Base-by-base conservation (phyloP, 805 yeast genomes). In the Metschnikowia lachancei region DNA sequence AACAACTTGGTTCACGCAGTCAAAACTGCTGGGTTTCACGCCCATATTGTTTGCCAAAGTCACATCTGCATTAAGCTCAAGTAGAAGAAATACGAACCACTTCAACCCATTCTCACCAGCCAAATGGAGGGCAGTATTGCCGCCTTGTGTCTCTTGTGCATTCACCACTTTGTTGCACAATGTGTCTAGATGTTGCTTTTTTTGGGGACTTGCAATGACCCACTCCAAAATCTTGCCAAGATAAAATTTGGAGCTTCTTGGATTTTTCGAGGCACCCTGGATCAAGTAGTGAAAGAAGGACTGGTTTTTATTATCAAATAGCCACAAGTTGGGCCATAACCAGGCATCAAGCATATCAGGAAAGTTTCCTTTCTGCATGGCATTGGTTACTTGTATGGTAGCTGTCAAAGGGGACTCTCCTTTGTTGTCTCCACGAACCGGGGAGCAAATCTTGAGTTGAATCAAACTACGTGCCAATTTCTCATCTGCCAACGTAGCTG, bases 211-310 rank as follows among this genome's bases (percentile, higher is more conserved):
- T 4, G 57, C 46, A 14, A 66, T 55, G 7, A 69, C 49, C 56
- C 61, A 70, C 47, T 66, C 69, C 32, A 70, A 39, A 18, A 70
- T 67, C 50, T 67, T 67, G 18, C 51, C 55, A 9, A 62, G 53
- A 49, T 72, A 72, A 52, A 68, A 72, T 39, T 61, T 63, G 26
- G 63, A 55, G 50, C 70, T 60, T n/a, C 65, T 69, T 18, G 53
- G 43, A 51, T 68, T 70, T 41, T 61, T 66, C 14, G 52, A 36
- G 6, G 63, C 54, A 48, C 61, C 62, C 30, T 82, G 70, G 3
- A 90, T 84, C 54, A 94, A 85, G 61, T 89, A 96, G 65, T 94
- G 99, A 41, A 94, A 66, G 12, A 94, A 80, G 0, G 96, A 82
- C 57, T 96, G 78, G 35, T 84, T 83, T 57, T 82, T 80, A 43